Percentiles rank a stretch among this genome's conserved stretches.
Evolutionary conservation across 2,329 filamentous ascomycete genomes (phyloP).

Genomic region (Neofusicoccum umdonicola): DNA sequence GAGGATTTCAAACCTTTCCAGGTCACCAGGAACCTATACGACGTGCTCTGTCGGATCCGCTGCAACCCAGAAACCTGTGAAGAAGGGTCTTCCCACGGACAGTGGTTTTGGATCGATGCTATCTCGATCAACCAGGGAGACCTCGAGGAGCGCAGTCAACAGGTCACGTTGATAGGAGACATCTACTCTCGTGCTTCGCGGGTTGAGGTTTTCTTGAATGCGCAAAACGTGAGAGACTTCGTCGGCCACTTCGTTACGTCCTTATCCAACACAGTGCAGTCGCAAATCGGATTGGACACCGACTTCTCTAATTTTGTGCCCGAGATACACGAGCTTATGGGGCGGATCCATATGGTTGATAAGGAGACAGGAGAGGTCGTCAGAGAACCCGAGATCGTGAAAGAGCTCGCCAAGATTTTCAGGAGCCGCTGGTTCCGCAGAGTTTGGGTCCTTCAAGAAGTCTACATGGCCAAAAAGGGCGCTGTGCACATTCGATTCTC

Average conservation of each 20-base stretch:
- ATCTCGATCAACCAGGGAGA: constrained; percentile 23
- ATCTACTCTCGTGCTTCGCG: constrained; percentile 18
- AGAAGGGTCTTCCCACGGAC: too few species aligned
- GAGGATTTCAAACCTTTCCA: not conserved
- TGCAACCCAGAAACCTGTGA: not conserved
- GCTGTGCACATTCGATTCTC: not conserved
- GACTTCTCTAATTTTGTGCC: too few species aligned
- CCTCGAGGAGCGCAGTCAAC: constrained; percentile 17
- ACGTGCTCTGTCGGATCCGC: not conserved
- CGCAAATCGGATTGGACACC: too few species aligned
- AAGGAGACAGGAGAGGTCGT: not conserved
- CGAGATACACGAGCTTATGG: not conserved
- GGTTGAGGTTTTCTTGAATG: constrained; percentile 19
- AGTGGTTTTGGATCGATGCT: constrained; percentile 20
- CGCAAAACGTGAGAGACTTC: too few species aligned
- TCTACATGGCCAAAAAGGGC: not conserved
- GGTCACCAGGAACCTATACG: not conserved
- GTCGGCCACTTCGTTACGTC: too few species aligned
- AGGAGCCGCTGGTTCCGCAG: not conserved
- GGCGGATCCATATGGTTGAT: not conserved
- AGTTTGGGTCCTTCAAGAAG: not conserved
- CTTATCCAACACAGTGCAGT: too few species aligned
- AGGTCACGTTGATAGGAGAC: constrained; percentile 20
- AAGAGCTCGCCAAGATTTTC: not conserved
- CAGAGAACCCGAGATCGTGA: not conserved